Percentiles rank a stretch among this genome's conserved stretches.
Conservation (phyloP, 495 filamentous ascomycete genomes). For the Penicillium argentinense region DNA sequence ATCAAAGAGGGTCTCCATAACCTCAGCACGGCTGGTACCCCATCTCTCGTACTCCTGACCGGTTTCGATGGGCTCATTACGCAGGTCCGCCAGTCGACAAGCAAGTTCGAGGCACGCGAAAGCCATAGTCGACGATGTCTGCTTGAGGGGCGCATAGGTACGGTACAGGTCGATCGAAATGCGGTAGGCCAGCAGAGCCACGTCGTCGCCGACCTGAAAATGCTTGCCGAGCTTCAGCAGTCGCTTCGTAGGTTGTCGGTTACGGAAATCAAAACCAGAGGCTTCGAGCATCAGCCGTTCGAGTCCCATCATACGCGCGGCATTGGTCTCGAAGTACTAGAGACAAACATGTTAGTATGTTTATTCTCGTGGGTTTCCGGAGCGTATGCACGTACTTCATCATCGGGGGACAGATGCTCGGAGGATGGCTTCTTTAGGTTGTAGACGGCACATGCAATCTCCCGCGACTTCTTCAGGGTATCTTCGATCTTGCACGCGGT, state of each 20-base stretch:
- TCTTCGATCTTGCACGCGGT: conserved; percentile 97
- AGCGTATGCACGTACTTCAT: conserved; percentile 55
- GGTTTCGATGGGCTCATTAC: conserved; percentile 45
- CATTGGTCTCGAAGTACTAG: conserved; percentile 74
- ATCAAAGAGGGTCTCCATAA: conserved; percentile 86
- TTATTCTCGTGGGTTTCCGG: not conserved
- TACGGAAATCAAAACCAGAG: conserved; percentile 91
- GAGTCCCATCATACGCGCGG: conserved; percentile 78
- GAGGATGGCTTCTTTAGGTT: conserved; percentile 72
- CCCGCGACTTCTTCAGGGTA: conserved; percentile 92
- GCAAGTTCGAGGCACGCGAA: conserved; percentile 81
- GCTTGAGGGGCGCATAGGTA: conserved; percentile 89
- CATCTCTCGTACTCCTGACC: conserved; percentile 52
- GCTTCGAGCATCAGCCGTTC: conserved; percentile 94
- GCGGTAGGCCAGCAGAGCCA: conserved; percentile 67
- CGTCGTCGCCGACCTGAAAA: conserved; percentile 47
- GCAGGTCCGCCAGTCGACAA: conserved; percentile 58
- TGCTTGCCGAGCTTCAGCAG: conserved; percentile 70
- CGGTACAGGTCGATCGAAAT: conserved; percentile 88
- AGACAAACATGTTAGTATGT: not conserved
- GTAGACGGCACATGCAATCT: conserved; percentile 87
- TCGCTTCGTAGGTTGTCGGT: conserved; percentile 79
- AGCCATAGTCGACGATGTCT: conserved; percentile 75
- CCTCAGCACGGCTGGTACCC: conserved; percentile 62
- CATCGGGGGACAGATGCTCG: conserved; percentile 79